A percentile compares a stretch with the other conserved stretches of the same genome.
Conservation (phyloP, 179 eudicot genomes). For the Heliamphora pulchella region DNA sequence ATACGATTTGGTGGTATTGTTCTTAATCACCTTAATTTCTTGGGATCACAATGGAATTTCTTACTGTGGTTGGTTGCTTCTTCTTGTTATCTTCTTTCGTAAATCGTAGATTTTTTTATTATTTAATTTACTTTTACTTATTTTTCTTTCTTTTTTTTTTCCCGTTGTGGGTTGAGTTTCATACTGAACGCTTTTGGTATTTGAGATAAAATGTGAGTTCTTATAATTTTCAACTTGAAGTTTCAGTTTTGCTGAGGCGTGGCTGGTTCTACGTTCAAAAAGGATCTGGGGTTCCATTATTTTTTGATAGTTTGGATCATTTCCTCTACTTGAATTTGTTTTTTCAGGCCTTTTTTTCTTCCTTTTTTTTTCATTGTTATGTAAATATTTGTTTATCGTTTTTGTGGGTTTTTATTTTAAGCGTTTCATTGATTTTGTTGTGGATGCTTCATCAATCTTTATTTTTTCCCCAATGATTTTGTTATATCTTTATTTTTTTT, state of each 20-base stretch:
- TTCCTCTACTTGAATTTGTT: neutral
- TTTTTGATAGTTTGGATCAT: neutral
- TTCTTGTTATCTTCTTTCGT: neutral
- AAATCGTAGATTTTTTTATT: no score
- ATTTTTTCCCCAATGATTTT: neutral
- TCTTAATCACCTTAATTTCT: neutral
- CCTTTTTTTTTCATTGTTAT: neutral
- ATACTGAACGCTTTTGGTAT: conserved; percentile 12
- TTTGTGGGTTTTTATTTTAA: neutral
- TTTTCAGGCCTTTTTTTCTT: neutral
- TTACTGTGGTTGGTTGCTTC: neutral
- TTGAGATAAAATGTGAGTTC: neutral
- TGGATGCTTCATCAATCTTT: neutral
- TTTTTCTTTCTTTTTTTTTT: neutral
- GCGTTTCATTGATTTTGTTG: neutral
- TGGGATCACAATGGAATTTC: conserved; percentile 15
- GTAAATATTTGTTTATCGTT: neutral
- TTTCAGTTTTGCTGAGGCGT: conserved; percentile 4
- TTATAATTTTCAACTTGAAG: conserved; percentile 8
- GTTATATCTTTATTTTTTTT: neutral
- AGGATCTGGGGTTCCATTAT: conserved; percentile 17
- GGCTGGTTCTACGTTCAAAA: conserved; percentile 10
- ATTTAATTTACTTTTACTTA: neutral
- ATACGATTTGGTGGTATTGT: neutral
- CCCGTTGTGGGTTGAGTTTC: neutral